Conservation (phyloP, 768 basidiomycete species). For the Termitomyces sp. region DNA sequence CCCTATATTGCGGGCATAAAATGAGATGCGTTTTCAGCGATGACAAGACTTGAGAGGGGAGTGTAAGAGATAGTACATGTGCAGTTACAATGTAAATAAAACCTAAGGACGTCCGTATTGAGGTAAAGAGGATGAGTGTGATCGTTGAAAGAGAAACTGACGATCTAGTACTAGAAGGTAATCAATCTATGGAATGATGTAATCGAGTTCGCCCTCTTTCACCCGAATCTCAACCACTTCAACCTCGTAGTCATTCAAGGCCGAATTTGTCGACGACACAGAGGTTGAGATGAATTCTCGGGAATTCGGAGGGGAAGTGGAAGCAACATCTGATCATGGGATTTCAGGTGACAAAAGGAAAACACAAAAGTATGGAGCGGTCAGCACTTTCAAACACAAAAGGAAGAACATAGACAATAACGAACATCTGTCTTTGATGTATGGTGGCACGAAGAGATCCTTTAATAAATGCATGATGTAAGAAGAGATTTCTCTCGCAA, state of each 20-base stretch:
- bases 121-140: not conserved
- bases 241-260: slow-evolving; percentile 74
- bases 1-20: not conserved
- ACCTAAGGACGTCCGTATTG: not conserved
- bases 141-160: not conserved
- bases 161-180: not conserved
- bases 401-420: slow-evolving; percentile 25
- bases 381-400: slow-evolving; percentile 19
- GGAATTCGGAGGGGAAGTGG: slow-evolving; percentile 77
- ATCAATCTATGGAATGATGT: slow-evolving; percentile 61
- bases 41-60: not conserved
- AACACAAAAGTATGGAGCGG: slow-evolving; percentile 9
- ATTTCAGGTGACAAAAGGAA: slow-evolving; percentile 11
- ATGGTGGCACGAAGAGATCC: slow-evolving; percentile 87
- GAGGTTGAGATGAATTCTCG: slow-evolving; percentile 65
- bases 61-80: not conserved
- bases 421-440: slow-evolving; percentile 89
- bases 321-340: slow-evolving; percentile 63
- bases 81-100: not conserved
- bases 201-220: slow-evolving; percentile 70
- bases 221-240: slow-evolving; percentile 89
- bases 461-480: slow-evolving; percentile 22
- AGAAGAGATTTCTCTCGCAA: slow-evolving; percentile 3
- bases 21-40: not conserved
- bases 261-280: slow-evolving; percentile 63